Conservation (phyloP, 306 rosid genomes). For the Gynostemma pentaphyllum region DNA sequence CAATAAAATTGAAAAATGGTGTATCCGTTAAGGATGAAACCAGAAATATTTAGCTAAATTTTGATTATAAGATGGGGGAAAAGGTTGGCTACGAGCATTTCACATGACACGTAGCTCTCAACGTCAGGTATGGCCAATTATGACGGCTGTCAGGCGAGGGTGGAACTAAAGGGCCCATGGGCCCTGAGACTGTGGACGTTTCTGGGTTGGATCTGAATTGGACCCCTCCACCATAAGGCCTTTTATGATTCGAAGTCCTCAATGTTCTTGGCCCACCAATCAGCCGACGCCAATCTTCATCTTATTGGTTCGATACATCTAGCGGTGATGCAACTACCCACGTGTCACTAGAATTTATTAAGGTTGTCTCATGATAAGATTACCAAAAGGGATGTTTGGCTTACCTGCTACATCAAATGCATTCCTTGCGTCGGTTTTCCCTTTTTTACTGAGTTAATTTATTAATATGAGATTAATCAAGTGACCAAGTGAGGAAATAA, state of each 20-base stretch:
- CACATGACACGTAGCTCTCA: not conserved
- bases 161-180: not conserved
- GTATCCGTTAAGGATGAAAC: too few relatives aligned
- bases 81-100: not conserved
- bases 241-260: not conserved
- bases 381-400: not conserved
- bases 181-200: conserved; percentile 2
- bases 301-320: conserved; percentile 9
- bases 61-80: too few relatives aligned
- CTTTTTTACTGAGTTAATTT: not conserved
- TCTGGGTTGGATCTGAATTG: conserved; percentile 3
- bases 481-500: too few relatives aligned
- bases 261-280: conserved; percentile 11
- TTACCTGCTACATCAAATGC: not conserved
- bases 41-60: too few relatives aligned
- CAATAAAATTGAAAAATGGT: too few relatives aligned
- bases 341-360: conserved; percentile 14
- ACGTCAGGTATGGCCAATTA: not conserved
- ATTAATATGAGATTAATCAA: too few relatives aligned
- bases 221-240: not conserved
- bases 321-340: conserved; percentile 6
- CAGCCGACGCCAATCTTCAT: conserved; percentile 9
- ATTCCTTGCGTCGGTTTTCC: not conserved
- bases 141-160: not conserved
- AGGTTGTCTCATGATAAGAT: conserved; percentile 2